A percentile compares a stretch with the other conserved stretches of the same genome.
Conservation (phyloP, 2,329 filamentous ascomycete species). For the Aureobasidium sp. region DNA sequence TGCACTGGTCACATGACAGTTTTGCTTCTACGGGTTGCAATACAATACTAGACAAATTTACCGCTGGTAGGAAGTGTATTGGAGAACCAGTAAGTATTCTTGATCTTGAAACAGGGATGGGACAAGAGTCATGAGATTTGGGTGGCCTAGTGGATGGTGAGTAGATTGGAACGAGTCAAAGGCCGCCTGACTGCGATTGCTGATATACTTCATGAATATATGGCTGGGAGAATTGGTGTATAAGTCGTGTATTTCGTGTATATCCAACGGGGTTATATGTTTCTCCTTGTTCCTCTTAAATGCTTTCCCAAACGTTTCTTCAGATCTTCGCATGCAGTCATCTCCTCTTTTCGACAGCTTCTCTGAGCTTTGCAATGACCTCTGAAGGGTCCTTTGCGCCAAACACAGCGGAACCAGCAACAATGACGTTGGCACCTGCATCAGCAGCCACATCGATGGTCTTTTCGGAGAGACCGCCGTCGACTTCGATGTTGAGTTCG, state of each 20-base stretch:
- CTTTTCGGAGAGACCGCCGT: constrained; percentile 77
- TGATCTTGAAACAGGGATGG: too few species aligned
- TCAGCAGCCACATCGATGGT: constrained; percentile 93
- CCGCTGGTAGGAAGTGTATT: too few species aligned
- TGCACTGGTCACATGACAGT: neutral
- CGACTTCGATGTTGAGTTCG: constrained; percentile 91
- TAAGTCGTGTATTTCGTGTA: neutral
- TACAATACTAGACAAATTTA: too few species aligned
- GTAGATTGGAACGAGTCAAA: too few species aligned
- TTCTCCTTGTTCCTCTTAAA: neutral
- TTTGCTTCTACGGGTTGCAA: too few species aligned
- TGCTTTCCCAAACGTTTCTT: neutral
- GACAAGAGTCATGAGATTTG: too few species aligned
- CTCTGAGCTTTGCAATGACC: constrained; percentile 73
- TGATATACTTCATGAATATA: too few species aligned
- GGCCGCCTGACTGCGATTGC: too few species aligned
- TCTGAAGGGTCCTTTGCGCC: constrained; percentile 80
- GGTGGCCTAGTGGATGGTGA: too few species aligned
- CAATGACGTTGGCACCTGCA: constrained; percentile 94
- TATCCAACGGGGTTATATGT: neutral
- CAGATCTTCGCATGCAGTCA: constrained; percentile 13
- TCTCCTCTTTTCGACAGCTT: constrained; percentile 61
- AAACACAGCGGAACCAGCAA: constrained; percentile 92
- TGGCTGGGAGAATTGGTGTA: too few species aligned
- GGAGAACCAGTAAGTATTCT: too few species aligned